Conservation (phyloP, 2,329 filamentous ascomycete species). For the Aureobasidium mangrovei region DNA sequence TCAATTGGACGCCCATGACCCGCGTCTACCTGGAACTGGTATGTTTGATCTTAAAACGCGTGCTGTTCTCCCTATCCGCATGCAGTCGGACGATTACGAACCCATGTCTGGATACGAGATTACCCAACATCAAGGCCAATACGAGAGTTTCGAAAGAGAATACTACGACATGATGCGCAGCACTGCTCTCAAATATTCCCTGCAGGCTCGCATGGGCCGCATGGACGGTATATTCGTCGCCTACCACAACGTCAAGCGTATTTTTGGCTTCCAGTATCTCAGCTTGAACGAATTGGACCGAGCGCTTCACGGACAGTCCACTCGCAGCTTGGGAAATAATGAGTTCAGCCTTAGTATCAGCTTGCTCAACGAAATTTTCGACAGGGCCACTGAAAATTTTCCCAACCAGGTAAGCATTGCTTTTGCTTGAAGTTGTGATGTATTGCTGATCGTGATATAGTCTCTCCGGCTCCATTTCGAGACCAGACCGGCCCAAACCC, state of each 20-base stretch:
- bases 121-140: slow-evolving; percentile 62
- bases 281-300: slow-evolving; percentile 77
- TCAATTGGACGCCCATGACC: slow-evolving; percentile 84
- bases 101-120: slow-evolving; percentile 83
- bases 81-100: slow-evolving; percentile 66
- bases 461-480: slow-evolving; percentile 78
- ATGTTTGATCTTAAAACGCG: slow-evolving; percentile 97
- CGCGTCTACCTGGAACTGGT: slow-evolving; percentile 76
- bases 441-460: slow-evolving; percentile 23
- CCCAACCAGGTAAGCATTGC: slow-evolving; percentile 48
- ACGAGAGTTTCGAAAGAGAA: slow-evolving; percentile 88
- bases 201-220: slow-evolving; percentile 91
- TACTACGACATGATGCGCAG: slow-evolving; percentile 95
- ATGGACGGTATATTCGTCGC: slow-evolving; percentile 99
- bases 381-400: slow-evolving; percentile 65
- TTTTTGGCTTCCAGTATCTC: slow-evolving; percentile 97
- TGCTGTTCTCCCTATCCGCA: slow-evolving; percentile 83
- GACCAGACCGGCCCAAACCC: slow-evolving; percentile 34
- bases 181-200: slow-evolving; percentile 90
- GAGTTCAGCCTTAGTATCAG: slow-evolving; percentile 79
- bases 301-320: slow-evolving; percentile 70
- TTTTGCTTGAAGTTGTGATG: slow-evolving; percentile 2
- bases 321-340: slow-evolving; percentile 61
- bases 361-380: slow-evolving; percentile 69
- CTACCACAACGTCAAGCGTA: slow-evolving; percentile 87